These are phyloP conservation scores for Zasmidium angulare DNA, from an alignment of 2,329 filamentous ascomycete genomes.

Conservation along the genomic window DNA sequence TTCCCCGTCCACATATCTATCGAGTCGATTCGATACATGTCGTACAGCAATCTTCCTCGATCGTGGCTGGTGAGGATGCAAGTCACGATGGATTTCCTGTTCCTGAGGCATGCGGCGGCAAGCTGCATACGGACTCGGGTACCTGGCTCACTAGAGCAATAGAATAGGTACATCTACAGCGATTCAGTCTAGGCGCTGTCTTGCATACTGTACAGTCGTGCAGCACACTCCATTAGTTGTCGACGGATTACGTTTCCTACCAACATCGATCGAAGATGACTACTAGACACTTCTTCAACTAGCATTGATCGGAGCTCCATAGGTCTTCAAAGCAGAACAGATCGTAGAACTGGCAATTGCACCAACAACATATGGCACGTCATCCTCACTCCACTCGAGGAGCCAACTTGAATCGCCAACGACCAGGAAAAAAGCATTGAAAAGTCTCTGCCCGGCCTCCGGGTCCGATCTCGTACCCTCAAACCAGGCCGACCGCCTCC, in stretches of 20 bases:
- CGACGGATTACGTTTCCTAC: too few species aligned
- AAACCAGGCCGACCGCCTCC: background rate
- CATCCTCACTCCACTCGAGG: background rate
- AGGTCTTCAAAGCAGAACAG: too few species aligned
- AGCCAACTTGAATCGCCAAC: background rate
- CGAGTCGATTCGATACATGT: background rate
- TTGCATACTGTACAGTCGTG: background rate
- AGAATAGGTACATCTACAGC: background rate
- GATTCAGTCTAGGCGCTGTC: background rate
- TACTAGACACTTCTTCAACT: too few species aligned
- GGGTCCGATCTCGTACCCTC: background rate
- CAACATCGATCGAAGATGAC: too few species aligned
- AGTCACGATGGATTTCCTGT: background rate
- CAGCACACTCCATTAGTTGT: background rate
- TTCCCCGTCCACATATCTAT: background rate
- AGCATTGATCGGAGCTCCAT: too few species aligned
- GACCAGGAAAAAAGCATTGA: background rate
- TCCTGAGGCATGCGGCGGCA: background rate
- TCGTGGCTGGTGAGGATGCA: background rate
- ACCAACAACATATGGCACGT: background rate
- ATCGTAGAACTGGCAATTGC: background rate
- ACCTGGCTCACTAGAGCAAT: background rate
- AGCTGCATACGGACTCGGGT: background rate
- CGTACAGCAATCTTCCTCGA: background rate
- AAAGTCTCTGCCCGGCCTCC: background rate